phyloP scores from a whole-genome alignment of 495 filamentous ascomycete genomes.

The Xylaria sp. region DNA sequence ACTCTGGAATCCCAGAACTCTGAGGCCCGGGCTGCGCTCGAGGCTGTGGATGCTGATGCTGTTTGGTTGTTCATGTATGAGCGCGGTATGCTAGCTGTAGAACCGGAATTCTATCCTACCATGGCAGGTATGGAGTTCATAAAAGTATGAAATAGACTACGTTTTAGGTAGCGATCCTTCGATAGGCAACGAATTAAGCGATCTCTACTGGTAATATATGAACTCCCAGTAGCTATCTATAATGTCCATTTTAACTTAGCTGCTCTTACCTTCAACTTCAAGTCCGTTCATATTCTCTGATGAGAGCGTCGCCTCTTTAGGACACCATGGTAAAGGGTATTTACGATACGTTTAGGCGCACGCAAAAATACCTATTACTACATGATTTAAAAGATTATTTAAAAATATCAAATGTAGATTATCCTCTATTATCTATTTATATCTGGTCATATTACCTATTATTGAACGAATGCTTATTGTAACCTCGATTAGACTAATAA shows the following conservation, averaged over 20 bases:
- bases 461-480: too few species aligned
- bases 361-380: too few species aligned
- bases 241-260: not conserved
- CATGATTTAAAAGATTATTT: too few species aligned
- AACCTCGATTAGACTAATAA: too few species aligned
- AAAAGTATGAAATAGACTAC: conserved; percentile 7
- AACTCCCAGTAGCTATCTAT: too few species aligned
- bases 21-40: conserved; percentile 62
- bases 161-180: not conserved
- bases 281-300: not conserved
- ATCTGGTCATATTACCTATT: too few species aligned
- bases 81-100: conserved; percentile 38
- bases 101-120: not conserved
- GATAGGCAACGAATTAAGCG: not conserved
- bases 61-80: conserved; percentile 70
- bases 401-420: too few species aligned
- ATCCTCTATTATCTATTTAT: too few species aligned
- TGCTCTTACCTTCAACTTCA: not conserved
- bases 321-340: not conserved
- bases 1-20: conserved; percentile 52
- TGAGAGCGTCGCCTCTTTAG: not conserved
- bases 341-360: too few species aligned
- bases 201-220: too few species aligned
- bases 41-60: conserved; percentile 69
- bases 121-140: conserved; percentile 19